phyloP scores from a whole-genome alignment of 1,139 yeast genomes.

The Arxiozyma slooffiae region DNA sequence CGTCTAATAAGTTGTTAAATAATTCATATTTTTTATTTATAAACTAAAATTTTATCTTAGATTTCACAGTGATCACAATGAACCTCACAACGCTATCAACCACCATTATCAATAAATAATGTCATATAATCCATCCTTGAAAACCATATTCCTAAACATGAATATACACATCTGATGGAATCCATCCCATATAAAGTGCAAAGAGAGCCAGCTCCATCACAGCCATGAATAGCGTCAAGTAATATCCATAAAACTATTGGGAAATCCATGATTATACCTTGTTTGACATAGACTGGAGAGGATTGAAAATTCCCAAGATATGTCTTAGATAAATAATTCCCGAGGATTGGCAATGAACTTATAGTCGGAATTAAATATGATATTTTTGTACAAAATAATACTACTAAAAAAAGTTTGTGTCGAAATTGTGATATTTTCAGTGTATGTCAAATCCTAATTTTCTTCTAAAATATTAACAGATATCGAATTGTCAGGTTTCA shows the following conservation, averaged over 20 bases:
- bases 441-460: constrained; percentile 32
- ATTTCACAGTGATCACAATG: constrained; percentile 47
- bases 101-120: constrained; percentile 86
- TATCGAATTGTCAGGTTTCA: neutral
- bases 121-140: constrained; percentile 97
- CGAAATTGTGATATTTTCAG: constrained; percentile 50
- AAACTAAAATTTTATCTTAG: constrained; percentile 30
- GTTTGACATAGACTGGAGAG: constrained; percentile 94
- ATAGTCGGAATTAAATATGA: constrained; percentile 68
- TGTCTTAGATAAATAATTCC: constrained; percentile 47
- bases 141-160: constrained; percentile 91
- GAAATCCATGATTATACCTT: constrained; percentile 94
- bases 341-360: constrained; percentile 66
- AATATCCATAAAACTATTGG: constrained; percentile 88
- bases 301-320: constrained; percentile 89
- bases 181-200: constrained; percentile 61
- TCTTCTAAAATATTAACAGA: neutral
- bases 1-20: constrained; percentile 22
- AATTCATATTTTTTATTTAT: constrained; percentile 20
- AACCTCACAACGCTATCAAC: constrained; percentile 84
- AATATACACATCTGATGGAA: constrained; percentile 64
- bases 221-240: constrained; percentile 79
- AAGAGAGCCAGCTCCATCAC: constrained; percentile 85
- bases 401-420: constrained; percentile 51
- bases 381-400: constrained; percentile 61